These are phyloP conservation scores for Glomus cerebriforme DNA, from an alignment of 192 early-diverging fungal genomes.

Conservation along the genomic window DNA sequence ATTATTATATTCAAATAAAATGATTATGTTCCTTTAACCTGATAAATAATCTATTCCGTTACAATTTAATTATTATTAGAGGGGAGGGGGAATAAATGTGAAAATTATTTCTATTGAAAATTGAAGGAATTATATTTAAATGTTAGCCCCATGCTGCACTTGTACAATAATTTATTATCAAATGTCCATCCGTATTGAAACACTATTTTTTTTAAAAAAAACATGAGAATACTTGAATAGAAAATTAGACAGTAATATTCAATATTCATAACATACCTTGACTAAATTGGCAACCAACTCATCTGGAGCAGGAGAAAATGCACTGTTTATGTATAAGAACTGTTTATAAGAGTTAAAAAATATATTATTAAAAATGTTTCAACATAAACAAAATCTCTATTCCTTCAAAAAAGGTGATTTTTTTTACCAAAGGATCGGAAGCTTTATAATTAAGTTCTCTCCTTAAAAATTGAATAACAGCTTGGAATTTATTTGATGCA, in stretches of 20 bases:
- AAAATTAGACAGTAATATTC: not conserved
- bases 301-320: conserved; percentile 94
- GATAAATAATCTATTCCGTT: not conserved
- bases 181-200: conserved; percentile 77
- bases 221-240: not conserved
- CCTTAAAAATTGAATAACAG: conserved; percentile 82
- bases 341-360: conserved; percentile 35
- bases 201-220: conserved; percentile 64
- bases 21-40: too few species aligned
- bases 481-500: conserved; percentile 78
- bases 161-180: conserved; percentile 92
- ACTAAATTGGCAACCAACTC: conserved; percentile 81
- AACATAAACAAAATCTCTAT: not conserved
- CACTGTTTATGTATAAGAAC: conserved; percentile 92
- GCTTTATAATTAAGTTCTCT: conserved; percentile 78
- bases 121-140: not conserved
- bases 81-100: not conserved
- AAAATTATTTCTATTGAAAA: not conserved
- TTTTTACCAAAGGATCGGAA: conserved; percentile 69
- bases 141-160: conserved; percentile 86
- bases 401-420: not conserved
- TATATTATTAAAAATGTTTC: not conserved
- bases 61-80: not conserved
- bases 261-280: conserved; percentile 54
- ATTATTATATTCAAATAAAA: too few species aligned